Base-by-base conservation (phyloP, 83 land plant genomes). In the Isoetes engelmannii region DNA sequence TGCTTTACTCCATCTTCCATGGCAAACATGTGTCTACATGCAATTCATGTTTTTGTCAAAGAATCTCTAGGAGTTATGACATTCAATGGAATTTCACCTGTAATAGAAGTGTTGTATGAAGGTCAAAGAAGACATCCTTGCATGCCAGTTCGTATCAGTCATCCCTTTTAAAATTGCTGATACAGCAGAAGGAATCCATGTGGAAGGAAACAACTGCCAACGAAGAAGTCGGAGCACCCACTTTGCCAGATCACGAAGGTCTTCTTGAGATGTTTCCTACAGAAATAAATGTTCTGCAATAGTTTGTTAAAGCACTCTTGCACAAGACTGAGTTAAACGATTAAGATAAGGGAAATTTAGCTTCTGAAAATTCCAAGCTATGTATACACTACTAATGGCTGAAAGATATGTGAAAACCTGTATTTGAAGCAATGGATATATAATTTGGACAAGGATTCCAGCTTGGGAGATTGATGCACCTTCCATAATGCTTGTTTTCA, bases 261-360 rank as follows among this genome's bases (percentile, higher is more conserved):
- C 62, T 59, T 59, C 28, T 59, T 59, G 28, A 18, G 62, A 59
- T 9, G 62, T 59, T 8, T 59, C 62, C 62, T 59, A 19, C 12
- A 12, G 28, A 59, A 59, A 2, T 18, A 59, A 9, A 59, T 37
- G 17, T 3, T 0, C 3, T 12, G 13, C 17, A 51, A 17, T 51
- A 12, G 0, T 12, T 0, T 12, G 13, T 51, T 51, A 12, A 51
- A 50, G 13, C 55, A 28, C 37, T 28, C 1, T 28, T 28, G 37
- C 37, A 28, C 37, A 28, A 28, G 37, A 28, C 37, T 28, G 37
- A 28, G 37, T 2, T 28, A 28, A 28, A 28, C 37, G 37, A 28
- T 28, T 28, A 28, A 28, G 37, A 28, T 28, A 28, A 28, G 37
- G 37, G 37, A 28, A 28, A 28, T 28, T 28, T 0, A 28, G 37